Conservation (phyloP, 805 yeast genomes). For the Saitoella complicata region DNA sequence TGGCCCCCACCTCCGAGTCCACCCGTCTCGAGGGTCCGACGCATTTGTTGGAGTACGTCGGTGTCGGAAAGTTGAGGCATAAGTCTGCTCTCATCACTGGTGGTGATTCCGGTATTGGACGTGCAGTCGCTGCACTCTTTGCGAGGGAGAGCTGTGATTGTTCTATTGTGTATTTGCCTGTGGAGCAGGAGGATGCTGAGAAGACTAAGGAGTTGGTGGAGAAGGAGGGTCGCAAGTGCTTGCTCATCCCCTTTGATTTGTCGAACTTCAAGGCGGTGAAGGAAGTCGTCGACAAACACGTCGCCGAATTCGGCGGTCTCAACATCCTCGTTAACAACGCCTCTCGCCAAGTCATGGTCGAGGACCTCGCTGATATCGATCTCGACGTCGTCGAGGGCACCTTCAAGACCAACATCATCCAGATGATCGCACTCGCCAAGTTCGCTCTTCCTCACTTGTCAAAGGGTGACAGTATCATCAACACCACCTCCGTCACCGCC, state of each 20-base stretch:
- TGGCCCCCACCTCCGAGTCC: neutral
- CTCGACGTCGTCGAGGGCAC: constrained; percentile 23
- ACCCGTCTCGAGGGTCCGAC: neutral
- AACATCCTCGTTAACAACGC: constrained; percentile 80
- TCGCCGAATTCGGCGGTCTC: constrained; percentile 53
- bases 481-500: constrained; percentile 24
- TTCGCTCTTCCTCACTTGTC: constrained; percentile 21
- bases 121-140: neutral
- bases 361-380: constrained; percentile 19
- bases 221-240: constrained; percentile 1
- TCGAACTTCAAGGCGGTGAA: constrained; percentile 16
- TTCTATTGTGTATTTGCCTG: constrained; percentile 1
- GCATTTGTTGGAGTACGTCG: neutral
- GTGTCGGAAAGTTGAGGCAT: neutral
- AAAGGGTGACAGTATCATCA: constrained; percentile 20
- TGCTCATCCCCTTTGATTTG: constrained; percentile 8
- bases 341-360: constrained; percentile 37
- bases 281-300: constrained; percentile 32
- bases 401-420: constrained; percentile 22
- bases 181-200: constrained; percentile 2
- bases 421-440: constrained; percentile 22
- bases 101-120: constrained; percentile 2
- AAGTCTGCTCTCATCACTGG: neutral
- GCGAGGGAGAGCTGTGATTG: constrained; percentile 1
- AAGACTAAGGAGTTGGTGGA: neutral